A percentile compares a stretch with the other conserved stretches of the same genome.
These are phyloP conservation scores for Pestalotiopsis sp. DNA, from an alignment of 2,329 filamentous ascomycete genomes.

Conservation along the genomic window DNA sequence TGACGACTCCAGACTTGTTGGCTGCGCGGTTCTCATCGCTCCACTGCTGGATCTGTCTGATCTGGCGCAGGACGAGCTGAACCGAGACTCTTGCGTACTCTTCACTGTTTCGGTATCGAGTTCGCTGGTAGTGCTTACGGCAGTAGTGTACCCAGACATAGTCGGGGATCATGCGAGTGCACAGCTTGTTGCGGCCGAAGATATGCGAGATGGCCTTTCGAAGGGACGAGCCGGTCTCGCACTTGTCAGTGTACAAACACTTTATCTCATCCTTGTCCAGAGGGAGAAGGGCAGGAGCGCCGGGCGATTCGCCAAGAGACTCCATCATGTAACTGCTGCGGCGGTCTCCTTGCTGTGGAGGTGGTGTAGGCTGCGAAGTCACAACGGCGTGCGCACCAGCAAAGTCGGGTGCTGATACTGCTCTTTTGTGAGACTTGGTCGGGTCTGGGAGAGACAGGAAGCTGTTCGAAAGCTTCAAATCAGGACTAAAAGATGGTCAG, in stretches of 20 bases:
- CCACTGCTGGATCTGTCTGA: slow-evolving; percentile 67
- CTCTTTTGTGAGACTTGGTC: slow-evolving; percentile 47
- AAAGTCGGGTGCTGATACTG: slow-evolving; percentile 52
- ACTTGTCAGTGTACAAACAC: slow-evolving; percentile 61
- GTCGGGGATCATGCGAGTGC: slow-evolving; percentile 70
- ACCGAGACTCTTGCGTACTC: slow-evolving; percentile 66
- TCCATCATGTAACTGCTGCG: slow-evolving; percentile 23
- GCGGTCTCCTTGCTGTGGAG: slow-evolving; percentile 25
- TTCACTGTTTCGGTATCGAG: slow-evolving; percentile 66
- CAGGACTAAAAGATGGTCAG: slow-evolving; percentile 21
- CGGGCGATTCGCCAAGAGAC: slow-evolving; percentile 20
- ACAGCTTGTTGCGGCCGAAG: slow-evolving; percentile 81
- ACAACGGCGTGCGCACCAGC: slow-evolving; percentile 28
- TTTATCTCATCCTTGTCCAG: slow-evolving; percentile 17
- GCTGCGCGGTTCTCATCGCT: slow-evolving; percentile 49
- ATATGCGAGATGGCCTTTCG: slow-evolving; percentile 81
- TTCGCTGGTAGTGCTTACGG: slow-evolving; percentile 81
- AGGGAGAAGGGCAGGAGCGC: slow-evolving; percentile 4
- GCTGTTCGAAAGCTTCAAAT: slow-evolving; percentile 12
- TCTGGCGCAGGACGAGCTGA: slow-evolving; percentile 64
- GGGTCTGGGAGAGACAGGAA: slow-evolving; percentile 23
- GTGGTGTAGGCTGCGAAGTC: slow-evolving; percentile 30
- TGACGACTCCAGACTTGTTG: slow-evolving; percentile 47
- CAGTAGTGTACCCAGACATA: slow-evolving; percentile 77
- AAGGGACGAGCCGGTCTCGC: slow-evolving; percentile 61